Conservation (phyloP, 805 yeast genomes). For the Yarrowia porcina region DNA sequence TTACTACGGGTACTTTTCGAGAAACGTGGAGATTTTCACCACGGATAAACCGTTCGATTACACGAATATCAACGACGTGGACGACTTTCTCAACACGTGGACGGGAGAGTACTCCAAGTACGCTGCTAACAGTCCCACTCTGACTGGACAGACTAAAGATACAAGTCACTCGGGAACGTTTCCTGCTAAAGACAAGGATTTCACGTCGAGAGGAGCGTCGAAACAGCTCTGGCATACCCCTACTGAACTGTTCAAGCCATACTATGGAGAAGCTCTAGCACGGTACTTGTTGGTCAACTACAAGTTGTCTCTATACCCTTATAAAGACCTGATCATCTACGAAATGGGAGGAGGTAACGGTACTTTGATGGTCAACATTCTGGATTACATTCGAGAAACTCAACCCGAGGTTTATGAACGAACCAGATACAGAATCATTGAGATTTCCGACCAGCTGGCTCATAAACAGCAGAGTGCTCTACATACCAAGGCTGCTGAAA, state of each 20-base stretch:
- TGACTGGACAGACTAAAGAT: slow-evolving; percentile 27
- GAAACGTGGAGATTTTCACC: slow-evolving; percentile 73
- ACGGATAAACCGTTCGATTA: slow-evolving; percentile 64
- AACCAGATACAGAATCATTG: slow-evolving; percentile 68
- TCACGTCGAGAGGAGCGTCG: slow-evolving; percentile 39
- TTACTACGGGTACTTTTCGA: slow-evolving; percentile 74
- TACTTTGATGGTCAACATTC: slow-evolving; percentile 71
- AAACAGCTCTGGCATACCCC: slow-evolving; percentile 86
- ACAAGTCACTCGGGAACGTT: slow-evolving; percentile 24
- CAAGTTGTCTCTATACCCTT: slow-evolving; percentile 64
- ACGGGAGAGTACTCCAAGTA: slow-evolving; percentile 50
- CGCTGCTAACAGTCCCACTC: slow-evolving; percentile 43
- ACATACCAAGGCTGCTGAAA: slow-evolving; percentile 37
- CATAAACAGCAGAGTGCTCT: slow-evolving; percentile 47
- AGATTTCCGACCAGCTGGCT: slow-evolving; percentile 63
- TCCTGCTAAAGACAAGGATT: slow-evolving; percentile 20
- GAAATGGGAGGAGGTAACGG: slow-evolving; percentile 94
- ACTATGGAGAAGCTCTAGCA: slow-evolving; percentile 83
- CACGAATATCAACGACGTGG: slow-evolving; percentile 54
- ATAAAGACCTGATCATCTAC: slow-evolving; percentile 68
- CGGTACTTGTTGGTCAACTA: slow-evolving; percentile 70
- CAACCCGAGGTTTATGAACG: slow-evolving; percentile 72
- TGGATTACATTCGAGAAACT: slow-evolving; percentile 56
- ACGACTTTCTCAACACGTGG: slow-evolving; percentile 71
- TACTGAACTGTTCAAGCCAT: slow-evolving; percentile 76